Conservation (phyloP, 495 filamentous ascomycete genomes). For the Penicillium salamii region DNA sequence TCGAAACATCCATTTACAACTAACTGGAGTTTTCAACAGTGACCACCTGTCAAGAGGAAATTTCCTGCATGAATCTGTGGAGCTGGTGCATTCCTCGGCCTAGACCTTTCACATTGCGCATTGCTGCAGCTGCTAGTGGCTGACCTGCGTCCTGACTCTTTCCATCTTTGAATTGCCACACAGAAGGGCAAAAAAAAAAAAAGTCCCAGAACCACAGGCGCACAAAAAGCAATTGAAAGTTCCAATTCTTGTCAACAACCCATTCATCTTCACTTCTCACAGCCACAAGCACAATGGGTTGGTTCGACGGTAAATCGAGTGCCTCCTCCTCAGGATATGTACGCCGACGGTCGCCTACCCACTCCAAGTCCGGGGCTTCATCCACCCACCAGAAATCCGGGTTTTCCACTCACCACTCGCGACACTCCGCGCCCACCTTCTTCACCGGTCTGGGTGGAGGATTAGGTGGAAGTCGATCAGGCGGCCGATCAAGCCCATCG, state of each 20-base stretch:
- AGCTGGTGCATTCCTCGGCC: slow-evolving; percentile 28
- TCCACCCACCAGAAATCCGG: neutral
- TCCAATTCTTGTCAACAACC: neutral
- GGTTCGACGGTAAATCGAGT: slow-evolving; percentile 43
- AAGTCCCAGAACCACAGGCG: neutral
- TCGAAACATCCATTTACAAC: neutral
- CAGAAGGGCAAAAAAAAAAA: slow-evolving; percentile 10
- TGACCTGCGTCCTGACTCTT: slow-evolving; percentile 26
- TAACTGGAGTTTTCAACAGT: neutral
- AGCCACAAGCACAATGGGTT: slow-evolving; percentile 40
- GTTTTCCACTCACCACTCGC: slow-evolving; percentile 31
- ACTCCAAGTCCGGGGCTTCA: slow-evolving; percentile 36
- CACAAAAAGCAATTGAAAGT: neutral
- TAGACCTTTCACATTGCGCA: slow-evolving; percentile 29
- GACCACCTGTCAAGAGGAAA: slow-evolving; percentile 1
- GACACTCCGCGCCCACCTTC: slow-evolving; percentile 49
- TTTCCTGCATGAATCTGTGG: slow-evolving; percentile 20
- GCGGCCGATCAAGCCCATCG: slow-evolving; percentile 45
- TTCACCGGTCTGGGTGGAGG: slow-evolving; percentile 42
- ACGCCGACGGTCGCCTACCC: slow-evolving; percentile 37
- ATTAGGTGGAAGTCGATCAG: slow-evolving; percentile 27
- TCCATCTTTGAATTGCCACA: slow-evolving; percentile 17
- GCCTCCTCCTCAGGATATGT: slow-evolving; percentile 21
- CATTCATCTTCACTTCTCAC: neutral
- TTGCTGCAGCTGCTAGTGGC: slow-evolving; percentile 32